These are phyloP conservation scores for Eutrema yunnanense DNA, from an alignment of 345 rosid species.

Conservation along the genomic window DNA sequence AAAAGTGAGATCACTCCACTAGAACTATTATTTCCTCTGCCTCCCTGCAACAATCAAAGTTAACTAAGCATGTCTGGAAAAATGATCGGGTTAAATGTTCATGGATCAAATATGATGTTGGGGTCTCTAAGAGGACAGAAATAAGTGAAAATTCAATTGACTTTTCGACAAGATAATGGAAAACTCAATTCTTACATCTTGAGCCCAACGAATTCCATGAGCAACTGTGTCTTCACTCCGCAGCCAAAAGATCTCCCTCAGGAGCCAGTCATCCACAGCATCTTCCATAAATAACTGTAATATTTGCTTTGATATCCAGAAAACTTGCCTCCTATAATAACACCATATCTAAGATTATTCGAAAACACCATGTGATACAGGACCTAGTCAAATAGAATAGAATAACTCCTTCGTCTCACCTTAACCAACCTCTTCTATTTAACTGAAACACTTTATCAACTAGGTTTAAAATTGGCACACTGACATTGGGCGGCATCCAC, in stretches of 20 bases:
- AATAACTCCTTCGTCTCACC: constrained; percentile 41
- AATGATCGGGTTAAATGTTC: not conserved
- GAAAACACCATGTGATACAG: not conserved
- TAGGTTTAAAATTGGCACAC: constrained; percentile 87
- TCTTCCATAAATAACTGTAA: constrained; percentile 94
- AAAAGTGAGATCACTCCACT: not conserved
- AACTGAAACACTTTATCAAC: constrained; percentile 97
- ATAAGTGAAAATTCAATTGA: not conserved
- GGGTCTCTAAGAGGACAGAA: not conserved
- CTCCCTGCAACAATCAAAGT: not conserved
- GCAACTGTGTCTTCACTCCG: constrained; percentile 77
- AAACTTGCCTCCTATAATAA: constrained; percentile 76
- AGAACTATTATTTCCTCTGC: not conserved
- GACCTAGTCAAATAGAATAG: not conserved
- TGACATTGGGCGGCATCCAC: constrained; percentile 98
- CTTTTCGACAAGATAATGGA: not conserved
- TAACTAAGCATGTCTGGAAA: not conserved
- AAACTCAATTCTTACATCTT: constrained; percentile 65
- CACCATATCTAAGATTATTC: constrained; percentile 2
- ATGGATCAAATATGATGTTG: not conserved
- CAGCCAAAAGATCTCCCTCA: constrained; percentile 83
- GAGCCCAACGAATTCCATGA: constrained; percentile 75
- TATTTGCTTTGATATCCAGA: constrained; percentile 97
- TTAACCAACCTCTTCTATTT: constrained; percentile 95
- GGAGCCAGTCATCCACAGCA: constrained; percentile 95